Conservation (phyloP, 2,329 filamentous ascomycete genomes). For the Fusarium subglutinans region DNA sequence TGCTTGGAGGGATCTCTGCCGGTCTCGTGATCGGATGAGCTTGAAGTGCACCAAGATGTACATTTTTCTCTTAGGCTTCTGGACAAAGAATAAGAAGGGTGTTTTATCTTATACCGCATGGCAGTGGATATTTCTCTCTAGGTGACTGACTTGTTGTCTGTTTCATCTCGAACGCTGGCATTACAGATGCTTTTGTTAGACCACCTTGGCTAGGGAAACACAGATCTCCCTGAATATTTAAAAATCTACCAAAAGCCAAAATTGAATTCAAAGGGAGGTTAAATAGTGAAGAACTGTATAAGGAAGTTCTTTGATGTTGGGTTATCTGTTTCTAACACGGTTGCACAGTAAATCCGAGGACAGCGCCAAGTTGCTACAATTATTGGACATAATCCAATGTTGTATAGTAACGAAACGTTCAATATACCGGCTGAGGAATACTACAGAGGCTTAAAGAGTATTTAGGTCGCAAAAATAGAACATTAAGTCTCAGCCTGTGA, state of each 20-base stretch:
- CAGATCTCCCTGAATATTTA: not conserved
- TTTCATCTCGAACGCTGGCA: not conserved
- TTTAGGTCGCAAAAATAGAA: not conserved
- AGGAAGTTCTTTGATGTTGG: not conserved
- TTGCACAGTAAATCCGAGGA: not conserved
- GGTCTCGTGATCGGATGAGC: not conserved
- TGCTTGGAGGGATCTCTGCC: not conserved
- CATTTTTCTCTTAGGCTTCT: no score
- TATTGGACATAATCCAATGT: not conserved
- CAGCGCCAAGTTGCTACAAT: not conserved
- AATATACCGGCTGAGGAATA: accelerated
- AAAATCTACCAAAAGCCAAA: not conserved
- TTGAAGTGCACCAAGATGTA: not conserved
- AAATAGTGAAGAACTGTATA: not conserved
- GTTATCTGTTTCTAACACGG: not conserved
- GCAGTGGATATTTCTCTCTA: not conserved
- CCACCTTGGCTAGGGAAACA: no score
- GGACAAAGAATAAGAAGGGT: no score
- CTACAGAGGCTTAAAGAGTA: accelerated
- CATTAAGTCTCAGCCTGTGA: not conserved
- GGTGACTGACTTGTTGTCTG: no score
- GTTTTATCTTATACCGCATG: not conserved
- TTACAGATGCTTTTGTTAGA: no score
- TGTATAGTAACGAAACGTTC: not conserved
- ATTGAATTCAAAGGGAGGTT: accelerated